Evolutionary conservation across 164 flowering plant genomes (phyloP).

Genomic region (Stephania cephalantha): DNA sequence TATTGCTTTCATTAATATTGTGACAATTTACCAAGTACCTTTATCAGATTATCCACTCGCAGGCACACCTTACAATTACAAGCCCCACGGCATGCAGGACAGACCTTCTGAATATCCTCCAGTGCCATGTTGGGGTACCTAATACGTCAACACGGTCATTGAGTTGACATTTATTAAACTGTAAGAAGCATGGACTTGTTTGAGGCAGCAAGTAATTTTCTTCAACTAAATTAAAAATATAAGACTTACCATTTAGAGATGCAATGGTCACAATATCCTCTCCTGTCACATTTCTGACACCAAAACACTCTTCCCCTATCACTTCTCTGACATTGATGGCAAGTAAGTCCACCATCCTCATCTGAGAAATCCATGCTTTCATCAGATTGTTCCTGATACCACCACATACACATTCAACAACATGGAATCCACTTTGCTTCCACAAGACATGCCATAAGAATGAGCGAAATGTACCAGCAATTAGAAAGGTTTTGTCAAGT

Average conservation of each 20-base stretch:
- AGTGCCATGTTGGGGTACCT: constrained; percentile 73
- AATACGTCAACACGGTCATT: constrained; percentile 5
- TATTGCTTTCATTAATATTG: background rate
- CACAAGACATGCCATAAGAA: background rate
- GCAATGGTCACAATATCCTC: constrained; percentile 82
- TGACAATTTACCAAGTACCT: constrained; percentile 38
- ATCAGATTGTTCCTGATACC: constrained; percentile 39
- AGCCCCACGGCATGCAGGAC: constrained; percentile 90
- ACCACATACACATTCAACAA: background rate
- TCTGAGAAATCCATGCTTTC: constrained; percentile 62
- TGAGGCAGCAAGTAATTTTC: background rate
- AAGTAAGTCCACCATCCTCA: constrained; percentile 60
- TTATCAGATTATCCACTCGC: constrained; percentile 69
- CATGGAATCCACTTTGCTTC: background rate
- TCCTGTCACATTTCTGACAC: constrained; percentile 78
- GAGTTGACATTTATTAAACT: background rate
- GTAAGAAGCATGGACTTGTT: background rate
- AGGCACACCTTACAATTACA: constrained; percentile 80
- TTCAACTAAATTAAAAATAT: constrained; percentile 7
- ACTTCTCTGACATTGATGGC: constrained; percentile 83
- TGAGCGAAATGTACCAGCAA: background rate
- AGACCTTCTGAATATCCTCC: constrained; percentile 71
- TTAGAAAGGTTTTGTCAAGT: background rate
- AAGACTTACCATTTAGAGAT: constrained; percentile 67
- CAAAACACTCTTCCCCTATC: constrained; percentile 50